phyloP scores from a whole-genome alignment of 352 stramenopile genomes.

The Aphanomyces stellatus region DNA sequence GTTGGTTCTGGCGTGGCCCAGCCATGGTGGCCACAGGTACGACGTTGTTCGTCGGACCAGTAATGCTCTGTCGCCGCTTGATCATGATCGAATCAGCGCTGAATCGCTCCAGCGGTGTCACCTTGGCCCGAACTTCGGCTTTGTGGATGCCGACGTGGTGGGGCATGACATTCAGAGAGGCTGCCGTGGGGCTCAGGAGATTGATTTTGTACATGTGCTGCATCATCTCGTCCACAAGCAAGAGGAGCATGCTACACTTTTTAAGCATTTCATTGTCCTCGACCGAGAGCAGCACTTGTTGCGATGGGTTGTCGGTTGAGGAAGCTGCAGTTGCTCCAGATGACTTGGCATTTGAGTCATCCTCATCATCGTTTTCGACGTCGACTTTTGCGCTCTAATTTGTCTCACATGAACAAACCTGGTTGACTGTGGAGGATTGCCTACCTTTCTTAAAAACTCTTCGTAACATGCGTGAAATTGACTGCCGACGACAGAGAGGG shows the following conservation, averaged over 20 bases:
- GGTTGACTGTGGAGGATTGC: not conserved
- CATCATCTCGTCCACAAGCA: constrained; percentile 18
- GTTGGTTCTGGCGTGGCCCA: not conserved
- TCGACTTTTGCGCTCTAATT: not conserved
- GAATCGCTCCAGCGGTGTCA: too few species aligned
- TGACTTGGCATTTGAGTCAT: not conserved
- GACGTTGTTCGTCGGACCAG: too few species aligned
- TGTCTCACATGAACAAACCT: too few species aligned
- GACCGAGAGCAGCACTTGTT: not conserved
- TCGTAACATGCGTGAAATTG: constrained; percentile 62
- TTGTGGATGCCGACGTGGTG: not conserved
- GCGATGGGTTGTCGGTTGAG: too few species aligned
- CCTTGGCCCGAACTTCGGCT: not conserved
- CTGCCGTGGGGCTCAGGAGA: not conserved
- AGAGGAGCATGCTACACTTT: not conserved
- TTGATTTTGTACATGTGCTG: constrained; percentile 14
- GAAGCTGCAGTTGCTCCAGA: not conserved
- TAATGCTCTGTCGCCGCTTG: too few species aligned
- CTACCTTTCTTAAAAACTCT: constrained; percentile 10
- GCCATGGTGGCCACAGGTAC: too few species aligned
- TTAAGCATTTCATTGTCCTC: not conserved
- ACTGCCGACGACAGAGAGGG: constrained; percentile 53
- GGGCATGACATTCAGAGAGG: not conserved
- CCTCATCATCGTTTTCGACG: not conserved
- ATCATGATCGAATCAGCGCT: too few species aligned